These are phyloP conservation scores for Fusarium paranaense DNA, from an alignment of 2,329 filamentous ascomycete genomes.

Conservation along the genomic window DNA sequence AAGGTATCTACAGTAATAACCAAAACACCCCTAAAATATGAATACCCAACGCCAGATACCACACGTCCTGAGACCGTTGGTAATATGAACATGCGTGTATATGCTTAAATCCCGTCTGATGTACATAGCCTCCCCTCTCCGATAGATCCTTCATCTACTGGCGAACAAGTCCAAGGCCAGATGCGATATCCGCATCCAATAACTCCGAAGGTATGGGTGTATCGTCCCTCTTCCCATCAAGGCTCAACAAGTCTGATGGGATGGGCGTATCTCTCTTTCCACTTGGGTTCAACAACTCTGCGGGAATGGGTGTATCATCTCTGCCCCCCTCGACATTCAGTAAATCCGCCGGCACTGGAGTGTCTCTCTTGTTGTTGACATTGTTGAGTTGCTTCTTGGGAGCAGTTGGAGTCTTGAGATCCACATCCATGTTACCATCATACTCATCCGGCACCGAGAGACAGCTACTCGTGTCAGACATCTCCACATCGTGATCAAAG, in stretches of 20 bases:
- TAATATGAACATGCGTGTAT: constrained; percentile 15
- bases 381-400: constrained; percentile 6
- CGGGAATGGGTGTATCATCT: background rate
- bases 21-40: background rate
- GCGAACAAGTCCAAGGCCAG: background rate
- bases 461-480: constrained; percentile 61
- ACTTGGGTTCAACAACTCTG: background rate
- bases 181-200: background rate
- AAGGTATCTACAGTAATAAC: constrained; percentile 25
- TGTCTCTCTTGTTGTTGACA: constrained; percentile 23
- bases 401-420: constrained; percentile 55
- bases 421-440: constrained; percentile 49
- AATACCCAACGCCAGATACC: constrained; percentile 12
- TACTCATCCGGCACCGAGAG: constrained; percentile 47
- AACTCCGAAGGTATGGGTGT: background rate
- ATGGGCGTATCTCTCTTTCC: background rate
- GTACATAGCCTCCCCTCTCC: background rate
- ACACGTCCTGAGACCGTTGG: constrained; percentile 11
- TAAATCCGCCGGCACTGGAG: constrained; percentile 33
- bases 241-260: background rate
- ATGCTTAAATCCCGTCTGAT: background rate
- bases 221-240: background rate
- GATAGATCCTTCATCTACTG: background rate
- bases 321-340: background rate
- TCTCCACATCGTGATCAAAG: constrained; percentile 60